Conservation (phyloP, 176 grass and related monocot genomes). For the Tillandsia fasciculata region DNA sequence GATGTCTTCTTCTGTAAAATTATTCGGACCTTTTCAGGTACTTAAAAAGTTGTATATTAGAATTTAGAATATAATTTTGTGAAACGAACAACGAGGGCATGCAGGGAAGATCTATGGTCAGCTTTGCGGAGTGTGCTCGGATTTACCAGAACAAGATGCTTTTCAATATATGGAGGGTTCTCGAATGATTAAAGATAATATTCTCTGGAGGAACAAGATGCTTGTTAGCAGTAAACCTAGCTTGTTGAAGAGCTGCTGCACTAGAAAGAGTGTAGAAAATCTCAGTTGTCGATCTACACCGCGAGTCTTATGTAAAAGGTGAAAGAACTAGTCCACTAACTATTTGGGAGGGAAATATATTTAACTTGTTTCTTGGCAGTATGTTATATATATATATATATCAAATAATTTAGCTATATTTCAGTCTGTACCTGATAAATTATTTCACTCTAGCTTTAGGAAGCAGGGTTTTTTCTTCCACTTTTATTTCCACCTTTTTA, state of each 20-base stretch:
- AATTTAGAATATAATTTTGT: no score
- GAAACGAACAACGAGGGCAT: no score
- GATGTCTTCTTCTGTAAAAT: background rate
- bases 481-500: no score
- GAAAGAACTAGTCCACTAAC: background rate
- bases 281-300: background rate
- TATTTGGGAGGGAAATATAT: background rate
- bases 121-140: background rate
- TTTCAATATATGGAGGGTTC: no score
- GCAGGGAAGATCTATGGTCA: background rate
- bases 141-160: no score
- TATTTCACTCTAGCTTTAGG: background rate
- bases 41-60: no score
- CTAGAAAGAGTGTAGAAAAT: background rate
- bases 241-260: background rate
- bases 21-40: background rate
- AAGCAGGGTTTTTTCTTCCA: no score
- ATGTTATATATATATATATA: background rate
- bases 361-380: background rate
- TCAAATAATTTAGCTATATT: background rate
- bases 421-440: background rate
- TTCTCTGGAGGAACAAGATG: background rate
- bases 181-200: no score
- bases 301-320: background rate
- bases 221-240: background rate